Evolutionary conservation across 108 stramenopile species (phyloP).

Genomic region (Schizochytrium sp.): DNA sequence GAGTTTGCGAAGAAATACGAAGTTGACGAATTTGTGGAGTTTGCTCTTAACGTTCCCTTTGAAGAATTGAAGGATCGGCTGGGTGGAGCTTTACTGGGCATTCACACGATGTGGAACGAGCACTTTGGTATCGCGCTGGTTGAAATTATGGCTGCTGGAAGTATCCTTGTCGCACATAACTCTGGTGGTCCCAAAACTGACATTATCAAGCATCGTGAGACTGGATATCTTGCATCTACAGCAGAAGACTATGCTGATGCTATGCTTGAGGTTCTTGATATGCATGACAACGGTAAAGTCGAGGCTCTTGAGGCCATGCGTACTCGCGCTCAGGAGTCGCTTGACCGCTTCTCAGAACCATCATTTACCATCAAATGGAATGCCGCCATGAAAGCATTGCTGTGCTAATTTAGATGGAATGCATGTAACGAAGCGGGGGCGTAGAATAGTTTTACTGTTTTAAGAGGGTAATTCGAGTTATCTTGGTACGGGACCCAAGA

Average conservation of each 20-base stretch:
- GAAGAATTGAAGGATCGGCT: conserved; percentile 80
- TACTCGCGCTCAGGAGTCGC: neutral
- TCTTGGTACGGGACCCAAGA: neutral
- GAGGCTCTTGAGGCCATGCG: conserved; percentile 56
- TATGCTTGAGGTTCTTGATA: conserved; percentile 62
- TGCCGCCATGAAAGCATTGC: neutral
- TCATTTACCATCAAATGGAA: neutral
- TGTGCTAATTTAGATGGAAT: neutral
- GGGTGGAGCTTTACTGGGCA: conserved; percentile 82
- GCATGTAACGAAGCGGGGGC: neutral
- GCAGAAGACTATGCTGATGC: conserved; percentile 69
- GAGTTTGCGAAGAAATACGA: conserved; percentile 75
- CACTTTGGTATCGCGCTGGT: conserved; percentile 99
- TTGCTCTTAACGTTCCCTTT: conserved; percentile 90
- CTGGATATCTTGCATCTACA: conserved; percentile 68
- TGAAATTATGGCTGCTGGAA: conserved; percentile 98
- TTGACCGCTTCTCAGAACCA: conserved; percentile 38
- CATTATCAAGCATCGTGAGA: conserved; percentile 69
- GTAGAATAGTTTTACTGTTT: too few species aligned
- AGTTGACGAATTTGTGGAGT: conserved; percentile 80
- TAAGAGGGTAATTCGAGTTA: too few species aligned
- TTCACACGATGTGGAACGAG: conserved; percentile 99
- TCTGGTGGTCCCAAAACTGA: conserved; percentile 92
- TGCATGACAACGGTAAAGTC: neutral
- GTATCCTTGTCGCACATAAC: conserved; percentile 91